Base-by-base conservation (phyloP, 108 stramenopile species). In the Thalassiosira profunda region DNA sequence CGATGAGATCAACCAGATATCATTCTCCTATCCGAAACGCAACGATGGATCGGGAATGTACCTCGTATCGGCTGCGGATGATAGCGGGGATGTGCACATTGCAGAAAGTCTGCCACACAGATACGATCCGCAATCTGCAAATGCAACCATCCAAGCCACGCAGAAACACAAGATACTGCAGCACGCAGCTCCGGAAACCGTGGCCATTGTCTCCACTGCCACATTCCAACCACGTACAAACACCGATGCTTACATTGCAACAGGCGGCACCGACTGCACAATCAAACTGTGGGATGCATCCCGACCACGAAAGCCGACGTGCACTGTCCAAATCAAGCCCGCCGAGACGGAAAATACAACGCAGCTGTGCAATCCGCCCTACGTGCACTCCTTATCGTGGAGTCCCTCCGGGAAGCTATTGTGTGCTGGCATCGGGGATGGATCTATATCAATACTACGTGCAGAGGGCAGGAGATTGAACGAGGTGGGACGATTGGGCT, bases 281-380 rank as follows among this genome's bases (percentile, higher is more conserved):
- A 53, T 94, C 18, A 70, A 80, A 44, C 52, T 94, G 25, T 94
- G 90, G 90, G 90, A 94, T 76, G 55, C 84, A 1, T 24, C 40
- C 2, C 59, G 56, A 60, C 88, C 85, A 54, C 75, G 76, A 58
- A 67, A 52, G 65, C 72, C 45, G 36, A 61, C 75, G 45, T 76
- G 84, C 76, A 35, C 71, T 49, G 34, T 82, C 48, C 18, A 56
- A 56, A 46, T 81, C 63, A 51, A 44, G 63, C 43, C 77, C 40
- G 24, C 40, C 43, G 35, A 72, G 11, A 44, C 53, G 21, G 74
- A 63, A 12, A 66, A 54, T 52, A 34, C 66, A 24, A 78, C 62
- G 52, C 90, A 91, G 65, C 55, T 91, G 4, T 92, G 89, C 82
- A 95, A 95, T 81, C 93, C 93, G 37, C 93, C 93, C 42, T 84